Evolutionary conservation across 2,329 filamentous ascomycete genomes (phyloP).

Genomic region (Talaromyces sp.): DNA sequence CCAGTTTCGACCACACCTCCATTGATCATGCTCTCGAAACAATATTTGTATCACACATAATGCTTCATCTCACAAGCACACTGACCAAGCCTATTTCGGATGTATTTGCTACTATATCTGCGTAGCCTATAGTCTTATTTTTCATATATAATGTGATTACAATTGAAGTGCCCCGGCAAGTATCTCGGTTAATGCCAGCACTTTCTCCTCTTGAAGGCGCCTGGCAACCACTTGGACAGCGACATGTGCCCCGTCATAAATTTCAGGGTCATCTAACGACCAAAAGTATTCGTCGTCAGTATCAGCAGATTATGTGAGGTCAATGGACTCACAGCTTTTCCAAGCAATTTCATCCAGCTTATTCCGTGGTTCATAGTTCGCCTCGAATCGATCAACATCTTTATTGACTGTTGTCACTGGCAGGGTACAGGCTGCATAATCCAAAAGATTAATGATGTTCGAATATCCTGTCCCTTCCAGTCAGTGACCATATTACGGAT

Average conservation of each 20-base stretch:
- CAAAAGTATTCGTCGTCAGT: neutral
- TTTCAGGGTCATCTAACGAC: constrained; percentile 19
- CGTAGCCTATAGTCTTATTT: neutral
- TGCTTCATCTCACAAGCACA: no score
- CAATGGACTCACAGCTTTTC: neutral
- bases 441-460: constrained; percentile 1
- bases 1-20: neutral
- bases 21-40: neutral
- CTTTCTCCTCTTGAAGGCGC: constrained; percentile 42
- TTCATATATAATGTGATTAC: neutral
- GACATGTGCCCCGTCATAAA: constrained; percentile 14
- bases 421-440: constrained; percentile 4
- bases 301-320: neutral
- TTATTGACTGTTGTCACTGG: constrained; percentile 3
- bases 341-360: neutral
- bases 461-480: neutral
- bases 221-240: constrained; percentile 13
- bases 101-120: neutral
- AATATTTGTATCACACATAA: neutral
- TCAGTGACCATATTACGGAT: neutral
- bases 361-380: constrained; percentile 2
- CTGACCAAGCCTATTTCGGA: neutral
- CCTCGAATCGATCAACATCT: neutral
- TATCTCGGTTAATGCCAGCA: constrained; percentile 24
- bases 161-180: neutral